Base-by-base conservation (phyloP, 2,329 filamentous ascomycete species). In the Phoma herbarum region DNA sequence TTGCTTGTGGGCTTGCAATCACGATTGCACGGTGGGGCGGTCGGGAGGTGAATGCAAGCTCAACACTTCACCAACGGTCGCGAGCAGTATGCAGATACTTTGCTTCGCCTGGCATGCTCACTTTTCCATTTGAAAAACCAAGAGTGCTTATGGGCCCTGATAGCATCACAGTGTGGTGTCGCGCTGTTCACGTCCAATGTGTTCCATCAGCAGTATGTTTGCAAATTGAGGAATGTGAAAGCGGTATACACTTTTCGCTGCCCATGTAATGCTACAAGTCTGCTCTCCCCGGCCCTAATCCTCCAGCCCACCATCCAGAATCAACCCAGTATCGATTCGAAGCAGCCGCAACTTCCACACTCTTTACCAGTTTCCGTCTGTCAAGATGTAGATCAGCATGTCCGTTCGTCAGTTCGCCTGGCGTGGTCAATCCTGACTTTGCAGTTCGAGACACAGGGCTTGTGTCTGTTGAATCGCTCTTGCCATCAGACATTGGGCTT, bases 341-440 rank as follows among this genome's bases (percentile, higher is more conserved):
- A 16, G 61, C 70, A 35, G 59, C 65, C 26, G 68, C 69, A 7
- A 69, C 62, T 52, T 77, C 74, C 1, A 77, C 67, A 8, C 62
- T 67, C 11, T 58, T 59, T 8, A 62, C 60, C 28, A 78, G 50
- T 46, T 74, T 73, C 62, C 74, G 51, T 1, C 76, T 61, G 54
- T 78, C 76, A 9, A 78, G 52, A 62, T 78, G 76, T 44, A 78
- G 43, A 62, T 78, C 76, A n/a, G 69, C 66, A 55, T 78, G 76
- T 4, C 75, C 75, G 51, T 77, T 77, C 8, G 75, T 70, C 8
- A 70, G 41, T 26, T 72, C 65, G 10, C 58, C 58, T 4, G 68
- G 66, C 10, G 63, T 73, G 16, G 56, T 62, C n/a, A 49, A 57
- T 46, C 57, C 56, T 43, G 47, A 59, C 45, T 35, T 62, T 3